These are phyloP conservation scores for Fagus sylvatica DNA, from an alignment of 306 rosid species.

Conservation along the genomic window DNA sequence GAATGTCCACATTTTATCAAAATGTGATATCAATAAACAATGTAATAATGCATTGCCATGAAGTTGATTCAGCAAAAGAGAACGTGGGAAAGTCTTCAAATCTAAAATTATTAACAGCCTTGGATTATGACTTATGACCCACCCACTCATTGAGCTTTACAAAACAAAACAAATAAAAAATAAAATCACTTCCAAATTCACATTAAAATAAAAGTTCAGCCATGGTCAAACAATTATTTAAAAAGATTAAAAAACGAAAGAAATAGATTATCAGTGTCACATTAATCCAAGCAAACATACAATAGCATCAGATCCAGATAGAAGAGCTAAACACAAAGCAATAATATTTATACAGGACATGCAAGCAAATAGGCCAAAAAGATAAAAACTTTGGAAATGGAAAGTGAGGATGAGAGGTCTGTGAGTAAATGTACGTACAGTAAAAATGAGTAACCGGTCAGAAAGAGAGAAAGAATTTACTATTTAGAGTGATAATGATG, in stretches of 20 bases:
- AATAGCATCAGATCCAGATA: slow-evolving; percentile 13
- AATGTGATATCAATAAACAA: not conserved
- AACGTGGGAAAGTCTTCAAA: slow-evolving; percentile 29
- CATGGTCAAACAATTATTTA: not conserved
- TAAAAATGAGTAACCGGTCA: not conserved
- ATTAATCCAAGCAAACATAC: slow-evolving; percentile 18
- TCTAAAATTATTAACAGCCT: not conserved
- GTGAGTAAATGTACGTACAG: not conserved
- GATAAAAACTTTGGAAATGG: not conserved
- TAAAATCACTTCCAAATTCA: slow-evolving; percentile 9
- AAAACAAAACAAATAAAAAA: slow-evolving; percentile 34
- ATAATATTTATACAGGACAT: not conserved
- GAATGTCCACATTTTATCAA: not conserved
- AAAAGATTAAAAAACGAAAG: slow-evolving; percentile 14
- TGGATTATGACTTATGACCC: slow-evolving; percentile 6
- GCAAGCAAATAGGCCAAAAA: not conserved
- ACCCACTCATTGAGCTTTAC: slow-evolving; percentile 11
- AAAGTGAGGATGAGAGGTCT: not conserved
- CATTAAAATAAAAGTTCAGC: slow-evolving; percentile 17
- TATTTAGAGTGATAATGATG: not conserved
- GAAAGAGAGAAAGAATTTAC: not conserved
- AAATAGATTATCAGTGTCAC: not conserved
- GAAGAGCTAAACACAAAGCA: slow-evolving; percentile 9
- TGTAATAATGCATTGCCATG: too few relatives aligned
- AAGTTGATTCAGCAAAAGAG: slow-evolving; percentile 6